These are phyloP conservation scores for Lumnitzera littorea DNA, from an alignment of 345 rosid genomes.

Conservation along the genomic window DNA sequence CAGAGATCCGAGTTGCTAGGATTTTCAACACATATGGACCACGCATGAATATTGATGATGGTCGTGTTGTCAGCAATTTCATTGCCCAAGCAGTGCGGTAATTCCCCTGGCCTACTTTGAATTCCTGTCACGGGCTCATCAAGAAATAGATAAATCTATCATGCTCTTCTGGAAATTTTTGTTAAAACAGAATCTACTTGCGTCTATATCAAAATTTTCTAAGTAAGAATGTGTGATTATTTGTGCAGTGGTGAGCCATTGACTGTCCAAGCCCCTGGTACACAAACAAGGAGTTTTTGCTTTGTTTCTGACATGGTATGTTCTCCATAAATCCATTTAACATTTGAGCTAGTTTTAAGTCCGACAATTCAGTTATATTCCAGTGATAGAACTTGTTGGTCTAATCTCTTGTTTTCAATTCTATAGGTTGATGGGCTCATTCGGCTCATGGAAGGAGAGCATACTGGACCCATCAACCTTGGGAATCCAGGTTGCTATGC, in stretches of 20 bases:
- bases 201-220: not conserved
- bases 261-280: conserved; percentile 93
- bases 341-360: not conserved
- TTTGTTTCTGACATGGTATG: conserved; percentile 93
- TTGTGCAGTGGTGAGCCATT: conserved; percentile 61
- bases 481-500: conserved; percentile 62
- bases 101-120: not conserved
- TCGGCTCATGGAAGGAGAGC: conserved; percentile 87
- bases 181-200: not conserved
- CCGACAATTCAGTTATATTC: not conserved
- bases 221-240: not conserved
- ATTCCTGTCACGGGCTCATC: not conserved
- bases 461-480: conserved; percentile 86
- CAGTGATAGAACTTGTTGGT: not conserved
- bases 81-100: conserved; percentile 95
- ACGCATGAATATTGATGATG: conserved; percentile 93
- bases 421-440: conserved; percentile 87
- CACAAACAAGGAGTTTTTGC: conserved; percentile 97
- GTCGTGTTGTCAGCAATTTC: conserved; percentile 97
- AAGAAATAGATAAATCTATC: not conserved
- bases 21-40: conserved; percentile 97
- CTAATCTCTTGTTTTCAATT: not conserved
- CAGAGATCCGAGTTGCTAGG: conserved; percentile 84
- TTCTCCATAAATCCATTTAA: not conserved
- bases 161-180: not conserved